Evolutionary conservation across 2,329 filamentous ascomycete genomes (phyloP), one percentile per base, ranked within the genome.

Genomic region (Niveomyces coronatus): DNA sequence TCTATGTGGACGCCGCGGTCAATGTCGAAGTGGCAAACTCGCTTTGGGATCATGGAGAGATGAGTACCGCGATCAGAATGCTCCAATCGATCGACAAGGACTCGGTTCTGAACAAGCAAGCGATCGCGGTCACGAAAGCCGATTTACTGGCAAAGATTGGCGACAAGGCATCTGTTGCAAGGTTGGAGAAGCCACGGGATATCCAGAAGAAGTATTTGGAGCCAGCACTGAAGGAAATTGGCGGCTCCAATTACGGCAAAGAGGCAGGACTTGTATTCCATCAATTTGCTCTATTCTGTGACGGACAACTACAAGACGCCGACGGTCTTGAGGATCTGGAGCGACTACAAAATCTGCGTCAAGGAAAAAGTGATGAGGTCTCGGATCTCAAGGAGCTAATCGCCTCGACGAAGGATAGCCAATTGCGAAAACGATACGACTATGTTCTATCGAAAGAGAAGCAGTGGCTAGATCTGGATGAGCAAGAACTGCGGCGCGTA

Each of bases 201-300:
- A 94, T 98, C 43, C 85, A 95, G 47, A 78, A 82, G 48, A 78
- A 82, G 24, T 96, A 95, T 50, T 70, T 98, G 0, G 74, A 82
- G 39, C 85, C 85, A 16, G 88, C 91, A 0, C 77, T 96, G 19
- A 79, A 79, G 47, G 85, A 93, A 52, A 67, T 98, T 7, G 82
- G 76, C 49, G 79, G 78, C 2, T 71, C 74, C 31, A 71, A 63
- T 5, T 70, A 78, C 37, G 82, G 83, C 1, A 68, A 72, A 31
- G 84, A 89, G 43, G 84, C 88, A 3, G 87, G 88, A 1, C 74
- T 85, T 47, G 91, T 96, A 1, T 95, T 87, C 51, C 87, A 95
- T 54, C 85, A 94, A 50, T 96, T 96, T 57, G 91, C 93, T 18
- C 74, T 79, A 36, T 98, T 98, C 55, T 98, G 93, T 52, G 89